These are phyloP conservation scores for Fraxinus americana DNA, from an alignment of 257 asterid genomes.

Conservation along the genomic window DNA sequence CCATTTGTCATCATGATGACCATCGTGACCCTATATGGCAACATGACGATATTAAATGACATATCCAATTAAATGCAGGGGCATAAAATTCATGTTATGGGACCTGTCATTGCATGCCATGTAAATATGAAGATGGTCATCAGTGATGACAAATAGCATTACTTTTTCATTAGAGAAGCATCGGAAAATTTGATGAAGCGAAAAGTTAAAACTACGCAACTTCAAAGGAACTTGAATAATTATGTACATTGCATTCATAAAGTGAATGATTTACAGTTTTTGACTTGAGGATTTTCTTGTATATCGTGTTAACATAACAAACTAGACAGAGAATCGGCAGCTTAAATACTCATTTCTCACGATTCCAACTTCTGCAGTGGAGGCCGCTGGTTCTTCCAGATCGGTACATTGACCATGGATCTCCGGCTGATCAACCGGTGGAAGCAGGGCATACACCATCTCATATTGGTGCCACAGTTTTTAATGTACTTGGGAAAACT, in stretches of 20 bases:
- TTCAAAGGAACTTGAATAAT: background rate
- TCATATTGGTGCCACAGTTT: slow-evolving; percentile 84
- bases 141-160: too few relatives aligned
- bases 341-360: background rate
- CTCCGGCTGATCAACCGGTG: slow-evolving; percentile 67
- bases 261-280: background rate
- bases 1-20: too few relatives aligned
- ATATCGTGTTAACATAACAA: background rate
- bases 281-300: background rate
- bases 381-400: slow-evolving; percentile 97
- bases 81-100: too few relatives aligned
- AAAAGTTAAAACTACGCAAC: too few relatives aligned
- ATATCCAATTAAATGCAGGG: too few relatives aligned
- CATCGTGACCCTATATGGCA: too few relatives aligned
- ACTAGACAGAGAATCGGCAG: background rate
- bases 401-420: slow-evolving; percentile 89
- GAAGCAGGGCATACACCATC: slow-evolving; percentile 82
- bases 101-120: too few relatives aligned
- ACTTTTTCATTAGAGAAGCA: too few relatives aligned
- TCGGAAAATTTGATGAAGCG: too few relatives aligned
- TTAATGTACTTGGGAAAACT: slow-evolving; percentile 77
- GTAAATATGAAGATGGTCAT: too few relatives aligned
- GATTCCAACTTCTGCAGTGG: slow-evolving; percentile 61
- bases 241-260: background rate
- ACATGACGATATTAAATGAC: too few relatives aligned